Base-by-base conservation (phyloP, 2,329 filamentous ascomycete species). In the Thielaviopsis populi region DNA sequence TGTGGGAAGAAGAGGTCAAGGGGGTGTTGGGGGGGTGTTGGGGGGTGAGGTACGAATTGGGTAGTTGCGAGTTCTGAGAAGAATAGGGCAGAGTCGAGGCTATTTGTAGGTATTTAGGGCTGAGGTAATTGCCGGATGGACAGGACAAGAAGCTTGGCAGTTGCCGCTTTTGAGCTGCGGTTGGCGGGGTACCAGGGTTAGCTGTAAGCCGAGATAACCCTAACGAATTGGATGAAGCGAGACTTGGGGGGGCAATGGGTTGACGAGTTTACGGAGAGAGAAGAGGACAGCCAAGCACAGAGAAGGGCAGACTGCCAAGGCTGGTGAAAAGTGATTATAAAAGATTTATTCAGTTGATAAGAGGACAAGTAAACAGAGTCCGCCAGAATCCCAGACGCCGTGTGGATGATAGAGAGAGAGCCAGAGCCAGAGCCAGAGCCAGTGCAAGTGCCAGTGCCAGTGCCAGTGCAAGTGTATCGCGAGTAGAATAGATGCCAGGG, bases 1-100 rank as follows among this genome's bases (percentile, higher is more conserved):
- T n/a, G 94, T 10, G 15, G 50, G 27, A 4, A 15, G 30, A 27
- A 11, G 50, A 17, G 15, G 8, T 33, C 3, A 8, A n/a, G 17
- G 24, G 24, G 13, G 8, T 13, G 24, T 4, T 22, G 1, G 22
- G 15, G 19, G 19, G 19, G 42, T 46, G 4, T 8, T n/a, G 19
- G 17, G 3, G 17, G 19, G 17, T 15, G 17, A n/a, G 13, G 15
- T 50, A 15, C 24, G 3, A 4, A 11, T 33, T 37, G 8, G 33
- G 33, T 10, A 46, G 42, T 19, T 53, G 50, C 5, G 1, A 10
- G 8, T 56, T 56, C 15, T 30, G 27, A 11, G 13, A n/a, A 33
- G 27, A 56, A 56, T 17, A 3, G 50, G 33, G 8, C 8, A n/a
- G 50, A 56, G 8, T 30, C 8, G 27, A 19, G 17, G 4, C n/a